A percentile compares a stretch with the other conserved stretches of the same genome.
These are phyloP conservation scores for Diaporthe capsici DNA, from an alignment of 2,329 filamentous ascomycete genomes.

Conservation along the genomic window DNA sequence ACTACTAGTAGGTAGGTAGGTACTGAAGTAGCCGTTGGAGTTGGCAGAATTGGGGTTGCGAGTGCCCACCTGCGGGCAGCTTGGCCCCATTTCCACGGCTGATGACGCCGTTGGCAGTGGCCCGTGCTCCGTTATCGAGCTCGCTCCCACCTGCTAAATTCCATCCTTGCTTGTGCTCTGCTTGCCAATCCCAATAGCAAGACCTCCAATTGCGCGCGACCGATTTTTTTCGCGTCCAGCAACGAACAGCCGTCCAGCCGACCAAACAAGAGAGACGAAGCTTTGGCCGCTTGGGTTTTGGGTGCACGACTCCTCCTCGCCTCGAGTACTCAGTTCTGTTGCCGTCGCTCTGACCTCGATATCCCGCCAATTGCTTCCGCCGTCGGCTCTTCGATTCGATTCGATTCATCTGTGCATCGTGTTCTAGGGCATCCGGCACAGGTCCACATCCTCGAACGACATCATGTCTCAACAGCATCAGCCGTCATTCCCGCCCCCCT, in stretches of 20 bases:
- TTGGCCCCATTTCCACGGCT: background rate
- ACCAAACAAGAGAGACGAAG: conserved; percentile 23
- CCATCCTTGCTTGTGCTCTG: conserved; percentile 34
- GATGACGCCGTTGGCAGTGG: conserved; percentile 24
- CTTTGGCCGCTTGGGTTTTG: conserved; percentile 14
- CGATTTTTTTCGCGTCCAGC: conserved; percentile 40
- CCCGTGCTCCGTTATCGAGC: conserved; percentile 28
- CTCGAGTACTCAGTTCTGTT: conserved; percentile 21
- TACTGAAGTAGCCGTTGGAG: background rate
- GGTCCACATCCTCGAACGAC: conserved; percentile 16
- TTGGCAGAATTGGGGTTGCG: conserved; percentile 18
- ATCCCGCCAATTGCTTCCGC: conserved; percentile 23
- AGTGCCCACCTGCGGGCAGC: conserved; percentile 25
- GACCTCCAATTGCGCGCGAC: conserved; percentile 37
- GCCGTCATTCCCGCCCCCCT: conserved; percentile 58
- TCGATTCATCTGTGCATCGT: conserved; percentile 17
- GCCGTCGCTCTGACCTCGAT: conserved; percentile 15
- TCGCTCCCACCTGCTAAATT: conserved; percentile 24
- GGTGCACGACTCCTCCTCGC: conserved; percentile 10
- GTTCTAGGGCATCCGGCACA: conserved; percentile 17
- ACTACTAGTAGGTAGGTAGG: background rate
- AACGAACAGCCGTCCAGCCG: conserved; percentile 26
- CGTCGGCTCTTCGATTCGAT: conserved; percentile 13
- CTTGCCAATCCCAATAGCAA: conserved; percentile 32
- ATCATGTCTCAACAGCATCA: conserved; percentile 58